These are phyloP conservation scores for Ceratocystis alfenasii DNA, from an alignment of 2,329 filamentous ascomycete species.

Conservation along the genomic window DNA sequence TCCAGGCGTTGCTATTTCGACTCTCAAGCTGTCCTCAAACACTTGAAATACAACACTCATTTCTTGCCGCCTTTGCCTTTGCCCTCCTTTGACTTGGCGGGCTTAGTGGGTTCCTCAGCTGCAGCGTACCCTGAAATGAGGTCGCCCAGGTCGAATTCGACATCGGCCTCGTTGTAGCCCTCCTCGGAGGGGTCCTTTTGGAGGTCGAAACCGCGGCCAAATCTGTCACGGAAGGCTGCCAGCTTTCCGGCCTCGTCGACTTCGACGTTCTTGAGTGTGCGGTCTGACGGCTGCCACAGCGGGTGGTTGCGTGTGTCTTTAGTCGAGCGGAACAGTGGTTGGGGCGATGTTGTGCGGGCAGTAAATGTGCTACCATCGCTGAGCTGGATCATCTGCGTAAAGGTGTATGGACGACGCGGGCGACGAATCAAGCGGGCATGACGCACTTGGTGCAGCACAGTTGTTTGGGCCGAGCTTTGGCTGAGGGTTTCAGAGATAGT, in stretches of 20 bases:
- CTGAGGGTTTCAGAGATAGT: constrained; percentile 24
- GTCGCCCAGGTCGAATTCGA: constrained; percentile 34
- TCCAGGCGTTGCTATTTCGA: neutral
- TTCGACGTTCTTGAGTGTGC: constrained; percentile 75
- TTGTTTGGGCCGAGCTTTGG: constrained; percentile 24
- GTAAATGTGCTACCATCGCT: constrained; percentile 81
- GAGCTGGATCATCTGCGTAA: constrained; percentile 91
- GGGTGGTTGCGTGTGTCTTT: constrained; percentile 86
- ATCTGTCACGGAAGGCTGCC: constrained; percentile 72
- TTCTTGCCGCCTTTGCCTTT: constrained; percentile 37
- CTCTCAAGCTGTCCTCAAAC: neutral
- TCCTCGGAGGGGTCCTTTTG: constrained; percentile 29
- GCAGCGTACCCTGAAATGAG: constrained; percentile 41
- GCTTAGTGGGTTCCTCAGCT: constrained; percentile 11
- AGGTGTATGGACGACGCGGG: constrained; percentile 86
- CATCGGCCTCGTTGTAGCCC: constrained; percentile 26
- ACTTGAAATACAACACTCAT: constrained; percentile 23
- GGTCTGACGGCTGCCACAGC: constrained; percentile 79
- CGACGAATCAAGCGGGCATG: constrained; percentile 77
- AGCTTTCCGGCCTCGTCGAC: constrained; percentile 88
- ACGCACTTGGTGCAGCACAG: constrained; percentile 44
- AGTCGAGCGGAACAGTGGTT: constrained; percentile 44
- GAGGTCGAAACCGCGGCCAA: constrained; percentile 73
- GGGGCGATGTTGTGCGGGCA: constrained; percentile 63
- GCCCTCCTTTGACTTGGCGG: constrained; percentile 27